Evolutionary conservation across 164 flowering plant species (phyloP), one percentile per base, ranked within the genome.

Genomic region (Hamamelis virginiana): DNA sequence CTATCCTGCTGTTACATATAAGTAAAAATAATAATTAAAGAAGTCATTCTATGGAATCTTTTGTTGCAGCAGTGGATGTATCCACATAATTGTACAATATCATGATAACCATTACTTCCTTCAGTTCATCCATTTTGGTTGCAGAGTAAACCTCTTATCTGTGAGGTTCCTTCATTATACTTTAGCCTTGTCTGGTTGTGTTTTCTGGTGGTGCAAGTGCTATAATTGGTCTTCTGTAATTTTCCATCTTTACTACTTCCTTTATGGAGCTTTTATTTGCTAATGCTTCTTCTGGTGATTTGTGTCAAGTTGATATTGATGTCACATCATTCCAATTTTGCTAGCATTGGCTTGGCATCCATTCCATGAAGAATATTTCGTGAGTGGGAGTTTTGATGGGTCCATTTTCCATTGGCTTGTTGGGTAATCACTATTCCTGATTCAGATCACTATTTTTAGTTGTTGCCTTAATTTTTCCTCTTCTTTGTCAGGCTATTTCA

Each of bases 311-410:
- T 26, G 14, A 14, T 60, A 28, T 12, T 60, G 14, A 59, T 14
- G 25, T 73, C 6, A 33, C 41, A 33, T 33, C 41, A 33, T 33
- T 53, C 48, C 43, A 64, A 48, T 64, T 64, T 64, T 78, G 25
- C 13, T 71, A 96, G 99, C 98, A 69, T 75, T 96, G 86, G 99
- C 98, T 60, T 96, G 99, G 99, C 99, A 96, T 78, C 99, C 99
- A 18, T 93, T 96, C 74, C 97, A 96, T 75, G 99, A 96, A 86
- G 99, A 96, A 63, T 91, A 91, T 71, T 96, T 96, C 80, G 99
- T 96, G 25, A 96, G 99, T 63, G 99, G 99, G 67, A 92, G 99
- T 76, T 90, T 67, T 72, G 99, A 96, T 78, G 99, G 99, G 59
- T 90, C 99, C 70, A 96, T 96, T 73, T 89, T 85, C 77, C 99